Conservation (phyloP, 495 filamentous ascomycete species). For the Parachaetomium inaequale region DNA sequence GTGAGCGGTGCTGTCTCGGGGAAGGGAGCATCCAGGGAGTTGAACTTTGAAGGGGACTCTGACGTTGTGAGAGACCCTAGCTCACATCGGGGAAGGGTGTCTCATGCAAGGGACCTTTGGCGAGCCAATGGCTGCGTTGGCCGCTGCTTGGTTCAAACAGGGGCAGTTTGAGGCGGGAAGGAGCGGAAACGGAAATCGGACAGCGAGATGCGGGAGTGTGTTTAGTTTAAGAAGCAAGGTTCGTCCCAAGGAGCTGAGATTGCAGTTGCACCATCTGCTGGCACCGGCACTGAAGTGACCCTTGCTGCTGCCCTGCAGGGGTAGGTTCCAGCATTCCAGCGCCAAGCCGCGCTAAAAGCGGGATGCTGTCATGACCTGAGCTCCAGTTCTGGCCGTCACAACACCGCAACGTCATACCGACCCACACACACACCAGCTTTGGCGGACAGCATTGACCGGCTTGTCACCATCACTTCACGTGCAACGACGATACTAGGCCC, state of each 20-base stretch:
- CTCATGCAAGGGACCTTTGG: slow-evolving; percentile 13
- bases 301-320: no score
- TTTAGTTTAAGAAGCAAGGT: not conserved
- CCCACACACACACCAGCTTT: no score
- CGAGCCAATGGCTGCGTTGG: slow-evolving; percentile 12
- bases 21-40: not conserved
- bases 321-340: no score
- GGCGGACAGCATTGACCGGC: no score
- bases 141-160: not conserved
- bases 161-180: not conserved
- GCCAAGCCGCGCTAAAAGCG: slow-evolving; percentile 13
- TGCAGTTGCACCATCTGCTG: not conserved
- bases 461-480: not conserved
- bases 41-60: not conserved
- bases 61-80: slow-evolving; percentile 2
- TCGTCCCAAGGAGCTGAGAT: not conserved
- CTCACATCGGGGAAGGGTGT: not conserved
- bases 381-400: not conserved
- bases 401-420: no score
- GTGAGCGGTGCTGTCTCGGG: no score
- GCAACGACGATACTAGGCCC: no score
- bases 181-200: not conserved
- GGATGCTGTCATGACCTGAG: slow-evolving; percentile 16
- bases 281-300: not conserved
- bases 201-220: not conserved